Evolutionary conservation across 2,329 filamentous ascomycete species (phyloP).

Genomic region (Chalara sp.): DNA sequence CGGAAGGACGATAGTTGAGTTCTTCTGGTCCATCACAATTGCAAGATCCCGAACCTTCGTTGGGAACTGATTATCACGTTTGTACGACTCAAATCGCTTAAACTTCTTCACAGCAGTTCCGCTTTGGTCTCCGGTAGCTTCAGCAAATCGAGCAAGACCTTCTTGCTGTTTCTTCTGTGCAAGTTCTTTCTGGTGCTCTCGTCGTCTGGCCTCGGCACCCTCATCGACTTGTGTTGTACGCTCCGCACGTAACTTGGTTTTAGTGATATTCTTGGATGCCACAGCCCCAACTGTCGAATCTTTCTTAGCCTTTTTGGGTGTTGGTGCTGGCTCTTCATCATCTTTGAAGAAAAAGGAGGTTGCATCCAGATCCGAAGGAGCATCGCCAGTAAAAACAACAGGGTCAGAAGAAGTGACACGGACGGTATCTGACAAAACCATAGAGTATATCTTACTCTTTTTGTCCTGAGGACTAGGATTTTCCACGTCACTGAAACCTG

Average conservation of each 20-base stretch:
- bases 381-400: constrained; percentile 89
- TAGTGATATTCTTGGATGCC: constrained; percentile 91
- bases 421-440: constrained; percentile 88
- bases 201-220: constrained; percentile 78
- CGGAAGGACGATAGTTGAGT: constrained; percentile 81
- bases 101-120: constrained; percentile 96
- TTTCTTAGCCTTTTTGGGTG: constrained; percentile 87
- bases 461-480: constrained; percentile 86
- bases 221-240: constrained; percentile 83
- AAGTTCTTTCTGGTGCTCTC: constrained; percentile 87
- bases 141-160: constrained; percentile 77
- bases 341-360: constrained; percentile 99
- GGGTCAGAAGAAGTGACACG: constrained; percentile 75
- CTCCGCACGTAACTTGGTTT: constrained; percentile 85
- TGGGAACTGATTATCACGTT: constrained; percentile 92
- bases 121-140: constrained; percentile 77
- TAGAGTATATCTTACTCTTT: constrained; percentile 79
- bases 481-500: constrained; percentile 82
- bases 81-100: constrained; percentile 98
- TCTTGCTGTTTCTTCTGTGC: constrained; percentile 84
- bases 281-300: constrained; percentile 78
- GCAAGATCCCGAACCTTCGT: constrained; percentile 74
- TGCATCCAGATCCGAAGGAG: constrained; percentile 83
- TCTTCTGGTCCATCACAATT: constrained; percentile 87
- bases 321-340: constrained; percentile 78